These are phyloP conservation scores for Magnolia kwangsiensis DNA, from an alignment of 164 flowering plant genomes.

Conservation along the genomic window DNA sequence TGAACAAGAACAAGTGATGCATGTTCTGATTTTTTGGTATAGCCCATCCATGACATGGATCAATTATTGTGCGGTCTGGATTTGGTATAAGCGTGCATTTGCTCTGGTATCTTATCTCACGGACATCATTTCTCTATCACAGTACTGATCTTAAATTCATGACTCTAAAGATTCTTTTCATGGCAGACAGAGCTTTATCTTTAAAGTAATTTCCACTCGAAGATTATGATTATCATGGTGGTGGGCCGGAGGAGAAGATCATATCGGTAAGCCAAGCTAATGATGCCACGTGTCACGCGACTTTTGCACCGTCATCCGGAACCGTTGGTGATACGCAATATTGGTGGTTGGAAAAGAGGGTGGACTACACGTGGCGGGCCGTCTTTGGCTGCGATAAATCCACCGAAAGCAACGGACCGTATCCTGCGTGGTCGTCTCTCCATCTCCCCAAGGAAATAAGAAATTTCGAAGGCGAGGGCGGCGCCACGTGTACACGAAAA, in stretches of 20 bases:
- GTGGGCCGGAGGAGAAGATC: neutral
- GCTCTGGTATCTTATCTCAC: no score
- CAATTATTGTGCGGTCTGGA: neutral
- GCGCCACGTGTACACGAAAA: neutral
- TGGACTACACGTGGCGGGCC: slow-evolving; percentile 3
- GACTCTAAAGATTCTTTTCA: neutral
- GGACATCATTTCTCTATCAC: no score
- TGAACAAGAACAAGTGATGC: no score
- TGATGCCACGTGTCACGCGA: neutral
- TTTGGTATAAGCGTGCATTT: neutral
- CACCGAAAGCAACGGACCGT: neutral
- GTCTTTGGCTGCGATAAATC: neutral
- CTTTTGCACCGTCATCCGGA: neutral
- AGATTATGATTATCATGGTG: neutral
- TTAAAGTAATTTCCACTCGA: neutral
- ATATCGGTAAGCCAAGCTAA: neutral
- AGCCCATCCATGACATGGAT: no score
- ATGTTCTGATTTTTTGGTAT: no score
- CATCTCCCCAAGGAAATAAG: no score
- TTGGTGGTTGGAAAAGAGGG: neutral
- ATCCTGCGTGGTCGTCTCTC: no score
- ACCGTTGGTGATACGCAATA: neutral
- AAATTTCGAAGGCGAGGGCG: neutral
- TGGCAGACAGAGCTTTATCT: neutral
- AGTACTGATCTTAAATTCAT: neutral